phyloP scores from a whole-genome alignment of 768 basidiomycete species.

The Multifurca ochricompacta region DNA sequence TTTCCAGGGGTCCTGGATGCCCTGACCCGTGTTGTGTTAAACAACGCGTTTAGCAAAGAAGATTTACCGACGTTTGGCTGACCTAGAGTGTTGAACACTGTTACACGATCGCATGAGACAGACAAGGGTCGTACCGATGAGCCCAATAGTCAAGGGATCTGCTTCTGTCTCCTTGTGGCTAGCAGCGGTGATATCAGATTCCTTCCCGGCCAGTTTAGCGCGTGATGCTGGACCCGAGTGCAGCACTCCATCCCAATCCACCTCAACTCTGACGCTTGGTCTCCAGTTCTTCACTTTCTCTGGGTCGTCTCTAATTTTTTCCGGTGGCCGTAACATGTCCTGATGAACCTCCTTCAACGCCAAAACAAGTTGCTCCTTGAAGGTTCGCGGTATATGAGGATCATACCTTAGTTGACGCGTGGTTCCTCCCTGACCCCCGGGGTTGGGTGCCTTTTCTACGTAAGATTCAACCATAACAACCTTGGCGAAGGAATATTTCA shows the following conservation, averaged over 20 bases:
- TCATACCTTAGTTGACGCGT: constrained; percentile 36
- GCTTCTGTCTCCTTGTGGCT: constrained; percentile 29
- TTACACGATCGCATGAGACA: not conserved
- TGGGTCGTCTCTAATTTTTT: constrained; percentile 39
- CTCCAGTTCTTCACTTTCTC: constrained; percentile 53
- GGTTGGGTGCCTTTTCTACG: constrained; percentile 33
- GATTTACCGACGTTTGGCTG: constrained; percentile 97
- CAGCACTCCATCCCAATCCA: constrained; percentile 67
- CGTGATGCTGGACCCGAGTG: constrained; percentile 32
- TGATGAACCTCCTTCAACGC: constrained; percentile 60
- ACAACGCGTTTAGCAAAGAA: constrained; percentile 83
- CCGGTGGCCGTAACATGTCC: constrained; percentile 62
- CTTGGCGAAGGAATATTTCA: constrained; percentile 43
- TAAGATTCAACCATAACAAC: constrained; percentile 78
- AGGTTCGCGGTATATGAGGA: constrained; percentile 61
- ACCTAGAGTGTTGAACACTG: constrained; percentile 36
- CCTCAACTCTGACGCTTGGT: constrained; percentile 49
- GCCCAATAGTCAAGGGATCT: constrained; percentile 66
- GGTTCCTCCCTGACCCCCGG: constrained; percentile 17
- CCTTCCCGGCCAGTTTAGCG: constrained; percentile 13
- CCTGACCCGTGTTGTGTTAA: constrained; percentile 68
- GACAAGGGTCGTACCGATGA: constrained; percentile 52
- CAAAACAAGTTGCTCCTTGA: constrained; percentile 55
- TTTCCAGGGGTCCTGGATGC: constrained; percentile 86
- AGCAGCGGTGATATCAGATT: constrained; percentile 13